These are phyloP conservation scores for Sphaerosporella brunnea DNA, from an alignment of 495 filamentous ascomycete genomes.

Conservation along the genomic window DNA sequence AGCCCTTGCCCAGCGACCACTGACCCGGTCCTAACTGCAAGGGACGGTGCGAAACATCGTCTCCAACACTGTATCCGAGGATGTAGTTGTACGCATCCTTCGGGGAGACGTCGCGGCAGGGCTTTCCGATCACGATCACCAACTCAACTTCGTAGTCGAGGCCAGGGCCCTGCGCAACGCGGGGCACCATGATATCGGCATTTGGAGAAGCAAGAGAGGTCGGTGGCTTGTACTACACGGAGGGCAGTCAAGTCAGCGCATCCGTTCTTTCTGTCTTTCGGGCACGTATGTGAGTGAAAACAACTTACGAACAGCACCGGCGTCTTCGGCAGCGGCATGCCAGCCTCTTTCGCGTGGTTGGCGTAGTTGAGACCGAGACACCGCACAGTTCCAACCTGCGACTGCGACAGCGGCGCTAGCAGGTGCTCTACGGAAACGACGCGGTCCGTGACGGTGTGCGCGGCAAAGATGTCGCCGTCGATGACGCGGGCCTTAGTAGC, in stretches of 20 bases:
- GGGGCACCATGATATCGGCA: conserved; percentile 15
- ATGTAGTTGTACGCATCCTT: conserved; percentile 53
- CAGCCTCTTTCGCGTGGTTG: conserved; percentile 56
- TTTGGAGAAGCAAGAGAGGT: conserved; percentile 51
- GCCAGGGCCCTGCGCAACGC: conserved; percentile 33
- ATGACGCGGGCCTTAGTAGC: conserved; percentile 50
- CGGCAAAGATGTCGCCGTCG: conserved; percentile 54
- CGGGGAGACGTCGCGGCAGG: conserved; percentile 49
- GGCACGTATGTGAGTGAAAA: too few species aligned
- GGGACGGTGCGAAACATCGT: conserved; percentile 70
- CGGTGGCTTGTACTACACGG: conserved; percentile 48
- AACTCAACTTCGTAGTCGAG: conserved; percentile 80
- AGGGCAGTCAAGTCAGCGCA: too few species aligned
- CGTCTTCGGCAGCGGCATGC: conserved; percentile 52
- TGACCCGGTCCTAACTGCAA: conserved; percentile 73
- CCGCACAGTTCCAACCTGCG: conserved; percentile 55
- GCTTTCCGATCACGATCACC: conserved; percentile 57
- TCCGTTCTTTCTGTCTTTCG: too few species aligned
- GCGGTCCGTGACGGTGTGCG: conserved; percentile 51
- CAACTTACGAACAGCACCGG: conserved; percentile 58
- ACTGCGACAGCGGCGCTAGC: conserved; percentile 47
- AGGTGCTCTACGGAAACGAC: conserved; percentile 45
- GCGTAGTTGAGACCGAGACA: conserved; percentile 73
- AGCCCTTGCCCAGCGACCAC: conserved; percentile 69
- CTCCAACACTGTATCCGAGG: conserved; percentile 62